These are phyloP conservation scores for Starmera caribaea DNA, from an alignment of 805 yeast genomes.

Conservation along the genomic window DNA sequence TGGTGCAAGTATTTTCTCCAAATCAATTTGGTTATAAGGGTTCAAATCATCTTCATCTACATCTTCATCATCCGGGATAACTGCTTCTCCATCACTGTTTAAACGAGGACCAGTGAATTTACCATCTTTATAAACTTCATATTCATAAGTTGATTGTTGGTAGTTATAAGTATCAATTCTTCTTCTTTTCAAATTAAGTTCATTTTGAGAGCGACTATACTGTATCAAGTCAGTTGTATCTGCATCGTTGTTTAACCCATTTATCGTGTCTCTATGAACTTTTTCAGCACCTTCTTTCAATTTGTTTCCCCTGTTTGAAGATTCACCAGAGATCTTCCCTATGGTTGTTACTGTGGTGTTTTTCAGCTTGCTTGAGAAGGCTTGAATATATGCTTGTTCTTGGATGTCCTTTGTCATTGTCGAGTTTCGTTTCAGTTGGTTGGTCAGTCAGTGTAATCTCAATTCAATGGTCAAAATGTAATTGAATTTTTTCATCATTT, in stretches of 20 bases:
- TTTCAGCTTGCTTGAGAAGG: conserved; percentile 8
- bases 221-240: conserved; percentile 13
- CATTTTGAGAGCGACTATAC: conserved; percentile 23
- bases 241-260: conserved; percentile 22
- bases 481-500: too few species aligned
- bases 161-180: conserved; percentile 12
- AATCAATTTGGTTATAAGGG: conserved; percentile 39
- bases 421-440: too few species aligned
- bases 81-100: neutral
- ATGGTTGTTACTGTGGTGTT: conserved; percentile 1
- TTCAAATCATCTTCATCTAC: conserved; percentile 28
- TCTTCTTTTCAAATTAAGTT: conserved; percentile 19
- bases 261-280: conserved; percentile 35
- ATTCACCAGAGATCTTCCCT: conserved; percentile 20
- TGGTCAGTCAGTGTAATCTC: too few species aligned
- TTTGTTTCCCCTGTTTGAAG: conserved; percentile 49
- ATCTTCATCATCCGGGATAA: conserved; percentile 20
- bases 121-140: conserved; percentile 1
- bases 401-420: too few species aligned
- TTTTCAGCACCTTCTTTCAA: conserved; percentile 38
- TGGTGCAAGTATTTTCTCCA: conserved; percentile 62
- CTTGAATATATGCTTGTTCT: too few species aligned
- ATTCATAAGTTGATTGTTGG: too few species aligned
- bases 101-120: conserved; percentile 6
- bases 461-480: too few species aligned